A percentile compares a stretch with the other conserved stretches of the same genome.
Evolutionary conservation across 371 early-diverging fungal genomes (phyloP).

Genomic region (Mortierella sp.): DNA sequence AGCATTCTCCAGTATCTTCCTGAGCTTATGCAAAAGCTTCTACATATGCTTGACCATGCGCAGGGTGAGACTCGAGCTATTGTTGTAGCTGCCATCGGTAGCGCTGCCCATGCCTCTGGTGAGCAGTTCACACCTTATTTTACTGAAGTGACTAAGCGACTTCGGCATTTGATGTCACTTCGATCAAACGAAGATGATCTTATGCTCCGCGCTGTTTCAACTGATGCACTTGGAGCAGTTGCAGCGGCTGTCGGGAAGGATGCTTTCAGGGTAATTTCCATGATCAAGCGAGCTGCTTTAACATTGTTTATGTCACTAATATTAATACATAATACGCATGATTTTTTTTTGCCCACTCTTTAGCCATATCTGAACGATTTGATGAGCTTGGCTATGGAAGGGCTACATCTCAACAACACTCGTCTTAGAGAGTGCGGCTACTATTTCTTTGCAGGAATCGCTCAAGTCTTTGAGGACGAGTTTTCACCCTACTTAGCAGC

Average conservation of each 20-base stretch:
- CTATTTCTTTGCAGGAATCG: slow-evolving; percentile 87
- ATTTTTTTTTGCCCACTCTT: background rate
- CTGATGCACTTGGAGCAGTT: slow-evolving; percentile 87
- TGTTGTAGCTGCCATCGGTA: slow-evolving; percentile 88
- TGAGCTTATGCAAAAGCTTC: slow-evolving; percentile 82
- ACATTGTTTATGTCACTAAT: background rate
- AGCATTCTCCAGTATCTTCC: slow-evolving; percentile 86
- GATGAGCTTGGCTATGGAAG: slow-evolving; percentile 85
- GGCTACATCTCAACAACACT: slow-evolving; percentile 76
- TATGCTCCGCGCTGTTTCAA: slow-evolving; percentile 87
- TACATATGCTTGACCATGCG: slow-evolving; percentile 75
- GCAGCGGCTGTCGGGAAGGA: slow-evolving; percentile 91
- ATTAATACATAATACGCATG: background rate
- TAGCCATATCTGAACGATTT: slow-evolving; percentile 77
- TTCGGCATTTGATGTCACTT: slow-evolving; percentile 80
- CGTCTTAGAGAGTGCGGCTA: slow-evolving; percentile 88
- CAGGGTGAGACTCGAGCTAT: slow-evolving; percentile 76
- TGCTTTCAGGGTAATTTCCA: slow-evolving; percentile 68
- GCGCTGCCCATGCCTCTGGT: slow-evolving; percentile 90
- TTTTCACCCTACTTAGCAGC: slow-evolving; percentile 81
- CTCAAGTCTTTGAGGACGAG: slow-evolving; percentile 86
- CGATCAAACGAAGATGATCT: slow-evolving; percentile 73
- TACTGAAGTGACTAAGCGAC: slow-evolving; percentile 74
- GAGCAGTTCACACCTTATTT: slow-evolving; percentile 84
- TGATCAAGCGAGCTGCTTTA: background rate